phyloP scores from a whole-genome alignment of 2,329 filamentous ascomycete genomes.

The Pseudogymnoascus sp. region DNA sequence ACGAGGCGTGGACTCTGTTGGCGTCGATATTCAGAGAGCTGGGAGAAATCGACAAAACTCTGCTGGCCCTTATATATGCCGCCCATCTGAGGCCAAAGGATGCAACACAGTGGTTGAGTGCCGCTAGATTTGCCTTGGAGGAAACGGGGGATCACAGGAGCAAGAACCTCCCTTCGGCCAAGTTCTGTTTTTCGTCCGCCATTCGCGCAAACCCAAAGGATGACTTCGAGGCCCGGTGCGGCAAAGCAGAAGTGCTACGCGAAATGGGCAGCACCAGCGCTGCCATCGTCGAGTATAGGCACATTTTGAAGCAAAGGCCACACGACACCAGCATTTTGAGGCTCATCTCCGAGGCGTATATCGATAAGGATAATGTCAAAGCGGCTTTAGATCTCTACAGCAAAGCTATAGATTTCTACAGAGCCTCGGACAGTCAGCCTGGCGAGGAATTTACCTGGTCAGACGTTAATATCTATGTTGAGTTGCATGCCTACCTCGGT shows the following conservation, averaged over 20 bases:
- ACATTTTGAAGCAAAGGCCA: conserved; percentile 40
- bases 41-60: conserved; percentile 46
- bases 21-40: conserved; percentile 54
- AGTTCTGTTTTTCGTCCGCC: conserved; percentile 52
- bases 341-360: conserved; percentile 28
- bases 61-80: conserved; percentile 53
- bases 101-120: conserved; percentile 48
- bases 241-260: conserved; percentile 50
- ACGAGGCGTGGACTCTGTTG: conserved; percentile 56
- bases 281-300: conserved; percentile 49
- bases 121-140: conserved; percentile 47
- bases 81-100: conserved; percentile 56
- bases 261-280: conserved; percentile 45
- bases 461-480: conserved; percentile 76
- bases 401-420: conserved; percentile 25
- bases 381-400: conserved; percentile 29
- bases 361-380: conserved; percentile 26
- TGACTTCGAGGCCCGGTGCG: conserved; percentile 49
- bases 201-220: conserved; percentile 46
- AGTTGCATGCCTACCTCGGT: conserved; percentile 61
- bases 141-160: conserved; percentile 38
- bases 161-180: conserved; percentile 44
- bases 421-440: conserved; percentile 10
- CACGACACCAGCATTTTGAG: conserved; percentile 36
- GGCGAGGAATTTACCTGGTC: conserved; percentile 49